Base-by-base conservation (phyloP, 345 rosid genomes). In the Populus euphratica region DNA sequence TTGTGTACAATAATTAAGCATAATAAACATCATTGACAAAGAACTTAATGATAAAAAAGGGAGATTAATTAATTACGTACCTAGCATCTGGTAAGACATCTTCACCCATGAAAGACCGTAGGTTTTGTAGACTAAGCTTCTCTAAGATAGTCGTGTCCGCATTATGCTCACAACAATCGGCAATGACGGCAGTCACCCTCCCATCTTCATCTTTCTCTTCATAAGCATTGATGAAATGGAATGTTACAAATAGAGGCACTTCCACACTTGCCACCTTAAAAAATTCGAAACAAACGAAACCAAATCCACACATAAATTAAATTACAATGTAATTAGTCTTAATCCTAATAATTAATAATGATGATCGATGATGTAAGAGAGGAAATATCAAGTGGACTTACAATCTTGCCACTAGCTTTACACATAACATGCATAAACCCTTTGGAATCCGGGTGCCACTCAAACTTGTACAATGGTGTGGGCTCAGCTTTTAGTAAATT, bases 141-240 rank as follows among this genome's bases (percentile, higher is more conserved):
- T 96, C 98, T 23, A 96, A 83, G 70, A 96, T 93, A 6, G 91
- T 81, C 2, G 99, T 81, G 78, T 96, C 93, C 0, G 96, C 96
- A 41, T 85, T 89, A 73, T 93, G 98, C 69, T 93, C 98, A 47
- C 99, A 96, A 76, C 99, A 96, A 85, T 96, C 99, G 10, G 93
- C 97, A 11, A 93, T 70, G 10, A 96, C 76, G 8, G 84, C 89
- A 12, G 83, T 89, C 66, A 88, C 87, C 71, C 93, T 87, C 10
- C 99, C 99, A 0, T 91, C 97, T 65, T 91, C 92, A 68, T 93
- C 93, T 79, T 56, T 85, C 81, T 92, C 97, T 83, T 96, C 97
- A 66, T 93, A 93, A 7, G 98, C 99, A 77, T 96, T 96, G 68
- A 93, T 93, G 88, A 93, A 93, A 83, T 96, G 99, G 85, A 96